phyloP scores from a whole-genome alignment of 164 flowering plant species.

The Vitis cinerea region DNA sequence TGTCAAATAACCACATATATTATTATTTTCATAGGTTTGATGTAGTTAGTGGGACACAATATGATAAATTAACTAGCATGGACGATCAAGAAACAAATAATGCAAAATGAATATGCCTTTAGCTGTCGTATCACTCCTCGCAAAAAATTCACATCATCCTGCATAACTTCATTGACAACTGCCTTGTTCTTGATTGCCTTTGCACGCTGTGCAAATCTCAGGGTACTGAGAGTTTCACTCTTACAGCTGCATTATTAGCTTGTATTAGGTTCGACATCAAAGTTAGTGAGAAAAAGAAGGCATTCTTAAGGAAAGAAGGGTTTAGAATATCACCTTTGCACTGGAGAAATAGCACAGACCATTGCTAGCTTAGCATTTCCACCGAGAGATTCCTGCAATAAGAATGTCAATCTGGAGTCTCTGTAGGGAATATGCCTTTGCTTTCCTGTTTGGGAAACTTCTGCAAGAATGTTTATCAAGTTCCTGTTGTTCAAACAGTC shows the following conservation, averaged over 20 bases:
- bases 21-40: neutral
- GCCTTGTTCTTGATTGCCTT: slow-evolving; percentile 96
- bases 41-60: neutral
- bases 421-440: slow-evolving; percentile 97
- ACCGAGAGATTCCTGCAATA: slow-evolving; percentile 96
- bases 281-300: neutral
- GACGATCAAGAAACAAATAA: neutral
- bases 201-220: slow-evolving; percentile 97
- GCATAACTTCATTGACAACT: slow-evolving; percentile 87
- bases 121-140: slow-evolving; percentile 89
- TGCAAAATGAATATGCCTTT: slow-evolving; percentile 40
- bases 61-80: neutral
- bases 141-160: slow-evolving; percentile 83
- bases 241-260: slow-evolving; percentile 61
- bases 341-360: slow-evolving; percentile 97
- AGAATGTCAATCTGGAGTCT: slow-evolving; percentile 92
- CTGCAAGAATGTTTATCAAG: slow-evolving; percentile 95
- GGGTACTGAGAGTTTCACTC: slow-evolving; percentile 89
- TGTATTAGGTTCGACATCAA: slow-evolving; percentile 11
- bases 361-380: slow-evolving; percentile 97
- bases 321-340: slow-evolving; percentile 53
- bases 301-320: neutral
- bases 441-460: slow-evolving; percentile 93
- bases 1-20: slow-evolving; percentile 22
- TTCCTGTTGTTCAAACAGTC: slow-evolving; percentile 57